These are phyloP conservation scores for Aspergillus glaucus DNA, from an alignment of 2,329 filamentous ascomycete genomes.

Conservation along the genomic window DNA sequence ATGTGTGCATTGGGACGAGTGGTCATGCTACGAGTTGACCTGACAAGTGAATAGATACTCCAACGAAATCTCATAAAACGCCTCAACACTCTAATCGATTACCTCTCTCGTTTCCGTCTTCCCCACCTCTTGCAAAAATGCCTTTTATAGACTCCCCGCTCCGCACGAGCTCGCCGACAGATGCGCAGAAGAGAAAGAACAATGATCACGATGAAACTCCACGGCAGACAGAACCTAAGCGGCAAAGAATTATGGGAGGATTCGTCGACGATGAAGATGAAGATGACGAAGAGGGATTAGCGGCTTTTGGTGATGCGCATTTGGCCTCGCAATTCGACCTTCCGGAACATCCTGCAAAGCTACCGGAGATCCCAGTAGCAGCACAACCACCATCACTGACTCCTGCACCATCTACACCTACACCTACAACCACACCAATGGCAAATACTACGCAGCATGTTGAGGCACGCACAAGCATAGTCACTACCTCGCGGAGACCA, in stretches of 20 bases:
- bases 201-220: conserved; percentile 18
- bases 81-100: conserved; percentile 11
- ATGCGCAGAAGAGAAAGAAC: conserved; percentile 37
- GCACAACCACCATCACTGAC: conserved; percentile 4
- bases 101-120: conserved; percentile 23
- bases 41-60: conserved; percentile 25
- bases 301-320: conserved; percentile 24
- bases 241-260: conserved; percentile 35
- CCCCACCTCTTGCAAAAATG: conserved; percentile 30
- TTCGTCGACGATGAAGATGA: conserved; percentile 39
- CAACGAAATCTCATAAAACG: conserved; percentile 23
- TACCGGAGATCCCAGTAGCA: conserved; percentile 12
- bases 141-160: conserved; percentile 37
- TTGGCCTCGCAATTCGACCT: conserved; percentile 25
- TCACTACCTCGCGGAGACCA: conserved; percentile 6
- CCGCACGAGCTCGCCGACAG: conserved; percentile 25
- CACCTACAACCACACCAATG: conserved; percentile 2
- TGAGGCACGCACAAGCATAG: not conserved
- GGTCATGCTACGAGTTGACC: not conserved
- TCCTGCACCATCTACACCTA: not conserved
- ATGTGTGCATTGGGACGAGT: conserved; percentile 1
- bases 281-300: conserved; percentile 25
- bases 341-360: conserved; percentile 16
- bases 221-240: conserved; percentile 30
- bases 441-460: conserved; percentile 3